Conservation (phyloP, 176 grass and related monocot species). For the Aegilops sharonensis region DNA sequence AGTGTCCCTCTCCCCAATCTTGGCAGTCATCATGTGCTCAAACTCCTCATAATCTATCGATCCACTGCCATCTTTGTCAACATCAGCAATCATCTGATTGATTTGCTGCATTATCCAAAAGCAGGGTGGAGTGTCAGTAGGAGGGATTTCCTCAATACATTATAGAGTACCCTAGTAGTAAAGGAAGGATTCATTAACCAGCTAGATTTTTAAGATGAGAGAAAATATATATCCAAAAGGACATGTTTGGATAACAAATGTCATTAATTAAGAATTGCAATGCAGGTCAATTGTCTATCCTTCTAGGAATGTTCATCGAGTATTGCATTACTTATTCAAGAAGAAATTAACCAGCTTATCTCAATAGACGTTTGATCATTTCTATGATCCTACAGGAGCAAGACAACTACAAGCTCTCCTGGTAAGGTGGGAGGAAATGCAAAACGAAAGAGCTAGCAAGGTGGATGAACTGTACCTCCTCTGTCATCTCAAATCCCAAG, state of each 20-base stretch:
- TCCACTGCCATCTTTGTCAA: slow-evolving; percentile 93
- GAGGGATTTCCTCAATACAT: neutral
- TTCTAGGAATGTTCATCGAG: neutral
- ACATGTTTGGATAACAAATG: neutral
- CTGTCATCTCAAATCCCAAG: slow-evolving; percentile 95
- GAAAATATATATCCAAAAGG: neutral
- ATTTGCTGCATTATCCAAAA: slow-evolving; percentile 75
- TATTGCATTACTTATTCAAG: neutral
- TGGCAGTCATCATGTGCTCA: slow-evolving; percentile 92
- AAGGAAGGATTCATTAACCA: neutral
- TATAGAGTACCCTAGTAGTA: neutral
- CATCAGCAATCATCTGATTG: slow-evolving; percentile 92
- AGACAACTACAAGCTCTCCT: slow-evolving; percentile 8
- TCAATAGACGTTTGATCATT: neutral
- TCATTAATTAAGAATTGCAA: neutral
- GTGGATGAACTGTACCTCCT: slow-evolving; percentile 50
- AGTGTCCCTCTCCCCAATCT: slow-evolving; percentile 92
- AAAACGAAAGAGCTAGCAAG: neutral
- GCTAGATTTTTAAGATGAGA: neutral
- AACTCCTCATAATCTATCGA: slow-evolving; percentile 96
- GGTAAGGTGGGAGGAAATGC: neutral
- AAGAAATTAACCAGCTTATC: neutral
- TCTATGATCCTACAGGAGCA: neutral
- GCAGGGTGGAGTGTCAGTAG: neutral
- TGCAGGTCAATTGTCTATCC: neutral